Conservation (phyloP, 2,329 filamentous ascomycete species). For the Elsinoe batatas region DNA sequence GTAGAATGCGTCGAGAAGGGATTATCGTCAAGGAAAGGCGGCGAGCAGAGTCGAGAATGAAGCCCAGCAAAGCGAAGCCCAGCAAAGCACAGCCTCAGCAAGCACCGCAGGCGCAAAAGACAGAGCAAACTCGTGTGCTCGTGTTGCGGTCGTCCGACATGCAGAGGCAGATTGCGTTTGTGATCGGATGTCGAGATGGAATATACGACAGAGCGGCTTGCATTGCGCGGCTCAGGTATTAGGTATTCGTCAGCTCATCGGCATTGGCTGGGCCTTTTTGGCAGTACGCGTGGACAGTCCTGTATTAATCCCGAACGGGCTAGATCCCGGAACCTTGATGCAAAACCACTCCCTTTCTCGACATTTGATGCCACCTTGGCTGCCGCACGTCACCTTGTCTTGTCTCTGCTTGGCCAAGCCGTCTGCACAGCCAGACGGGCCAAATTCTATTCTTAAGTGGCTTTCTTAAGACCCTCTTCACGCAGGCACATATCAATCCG, state of each 20-base stretch:
- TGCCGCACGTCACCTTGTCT: no score
- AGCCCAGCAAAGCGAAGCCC: conserved; percentile 11
- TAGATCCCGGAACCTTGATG: no score
- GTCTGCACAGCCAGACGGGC: no score
- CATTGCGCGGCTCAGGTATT: no score
- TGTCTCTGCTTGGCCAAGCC: no score
- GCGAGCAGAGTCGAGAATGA: background rate
- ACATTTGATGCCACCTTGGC: no score
- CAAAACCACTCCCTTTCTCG: no score
- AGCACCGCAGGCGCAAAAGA: background rate
- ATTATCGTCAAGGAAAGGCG: background rate
- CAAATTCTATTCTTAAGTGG: background rate
- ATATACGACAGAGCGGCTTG: background rate
- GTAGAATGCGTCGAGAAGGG: background rate
- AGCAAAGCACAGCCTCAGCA: conserved; percentile 13
- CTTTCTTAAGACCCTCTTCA: background rate
- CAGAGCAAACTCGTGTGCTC: background rate
- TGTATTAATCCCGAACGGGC: no score
- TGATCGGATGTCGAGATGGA: background rate
- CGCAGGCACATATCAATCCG: background rate
- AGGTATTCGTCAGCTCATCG: no score
- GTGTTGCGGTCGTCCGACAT: conserved; percentile 1
- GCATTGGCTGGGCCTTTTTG: no score
- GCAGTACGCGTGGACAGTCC: no score
- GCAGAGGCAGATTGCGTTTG: background rate